phyloP scores from a whole-genome alignment of 1,139 yeast genomes.

The Arxiozyma heterogenica region DNA sequence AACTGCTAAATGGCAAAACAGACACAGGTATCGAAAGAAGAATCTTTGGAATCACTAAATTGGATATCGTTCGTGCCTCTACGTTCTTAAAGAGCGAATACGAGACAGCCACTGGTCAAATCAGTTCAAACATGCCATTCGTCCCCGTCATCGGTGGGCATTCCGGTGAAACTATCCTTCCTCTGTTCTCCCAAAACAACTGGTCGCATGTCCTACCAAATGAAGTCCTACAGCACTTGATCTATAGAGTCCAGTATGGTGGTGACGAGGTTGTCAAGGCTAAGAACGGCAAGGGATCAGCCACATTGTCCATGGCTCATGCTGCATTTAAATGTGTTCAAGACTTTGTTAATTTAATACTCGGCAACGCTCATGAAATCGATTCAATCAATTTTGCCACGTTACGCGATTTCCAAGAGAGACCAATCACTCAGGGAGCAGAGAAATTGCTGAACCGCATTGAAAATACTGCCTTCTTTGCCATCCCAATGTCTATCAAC shows the following conservation, averaged over 20 bases:
- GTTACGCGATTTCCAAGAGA: constrained; percentile 21
- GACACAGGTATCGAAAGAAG: constrained; percentile 57
- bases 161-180: constrained; percentile 62
- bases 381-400: constrained; percentile 21
- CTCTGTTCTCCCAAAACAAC: constrained; percentile 49
- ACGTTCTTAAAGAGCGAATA: constrained; percentile 57
- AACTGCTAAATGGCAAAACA: neutral
- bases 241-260: constrained; percentile 89
- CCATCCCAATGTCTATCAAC: constrained; percentile 53
- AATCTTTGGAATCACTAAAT: constrained; percentile 85
- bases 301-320: constrained; percentile 94
- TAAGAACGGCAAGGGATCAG: constrained; percentile 90
- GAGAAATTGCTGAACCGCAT: constrained; percentile 15
- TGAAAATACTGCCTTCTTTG: constrained; percentile 47
- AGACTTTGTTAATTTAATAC: constrained; percentile 47
- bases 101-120: constrained; percentile 37
- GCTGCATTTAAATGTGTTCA: constrained; percentile 80
- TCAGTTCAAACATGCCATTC: constrained; percentile 36
- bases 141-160: constrained; percentile 94
- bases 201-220: constrained; percentile 16
- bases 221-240: constrained; percentile 56
- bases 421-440: constrained; percentile 33
- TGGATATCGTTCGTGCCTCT: constrained; percentile 84
- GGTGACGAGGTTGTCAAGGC: constrained; percentile 97
- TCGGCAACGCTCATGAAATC: constrained; percentile 14